These are phyloP conservation scores for Escallonia herrerae DNA, from an alignment of 129 eudicot genomes.

Conservation along the genomic window DNA sequence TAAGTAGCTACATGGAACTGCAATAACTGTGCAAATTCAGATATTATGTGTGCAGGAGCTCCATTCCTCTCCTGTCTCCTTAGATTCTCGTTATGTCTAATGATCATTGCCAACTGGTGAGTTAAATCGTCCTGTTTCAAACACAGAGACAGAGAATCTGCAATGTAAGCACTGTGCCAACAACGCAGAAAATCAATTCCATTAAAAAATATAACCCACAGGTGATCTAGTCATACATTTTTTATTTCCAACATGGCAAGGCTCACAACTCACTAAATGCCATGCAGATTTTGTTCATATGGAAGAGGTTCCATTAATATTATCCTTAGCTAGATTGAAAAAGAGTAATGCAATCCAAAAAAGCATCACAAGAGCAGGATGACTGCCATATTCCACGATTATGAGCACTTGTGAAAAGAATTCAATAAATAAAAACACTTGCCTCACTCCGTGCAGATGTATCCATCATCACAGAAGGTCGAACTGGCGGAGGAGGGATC, in stretches of 20 bases:
- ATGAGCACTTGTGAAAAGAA: not conserved
- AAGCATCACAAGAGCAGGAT: not conserved
- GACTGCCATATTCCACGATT: not conserved
- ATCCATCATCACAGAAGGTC: constrained; percentile 99
- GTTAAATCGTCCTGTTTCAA: constrained; percentile 86
- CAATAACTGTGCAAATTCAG: constrained; percentile 90
- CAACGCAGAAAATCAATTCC: not conserved
- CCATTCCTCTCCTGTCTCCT: constrained; percentile 94
- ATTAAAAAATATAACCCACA: not conserved
- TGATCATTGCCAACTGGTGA: constrained; percentile 96
- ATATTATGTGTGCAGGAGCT: constrained; percentile 96
- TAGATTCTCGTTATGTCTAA: constrained; percentile 86
- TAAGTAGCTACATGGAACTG: constrained; percentile 98
- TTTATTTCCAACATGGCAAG: not conserved
- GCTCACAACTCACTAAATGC: not conserved
- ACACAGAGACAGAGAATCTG: not conserved
- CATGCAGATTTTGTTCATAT: not conserved
- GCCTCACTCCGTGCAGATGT: constrained; percentile 97
- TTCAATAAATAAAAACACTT: constrained; percentile 13
- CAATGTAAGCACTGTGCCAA: not conserved
- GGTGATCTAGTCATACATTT: not conserved
- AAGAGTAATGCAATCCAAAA: not conserved
- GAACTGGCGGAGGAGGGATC: constrained; percentile 94
- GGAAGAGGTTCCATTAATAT: not conserved
- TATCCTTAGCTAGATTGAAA: not conserved